Evolutionary conservation across 371 early-diverging fungal genomes (phyloP), one percentile per base, ranked within the genome.

Genomic region (Rhizopus stolonifer): DNA sequence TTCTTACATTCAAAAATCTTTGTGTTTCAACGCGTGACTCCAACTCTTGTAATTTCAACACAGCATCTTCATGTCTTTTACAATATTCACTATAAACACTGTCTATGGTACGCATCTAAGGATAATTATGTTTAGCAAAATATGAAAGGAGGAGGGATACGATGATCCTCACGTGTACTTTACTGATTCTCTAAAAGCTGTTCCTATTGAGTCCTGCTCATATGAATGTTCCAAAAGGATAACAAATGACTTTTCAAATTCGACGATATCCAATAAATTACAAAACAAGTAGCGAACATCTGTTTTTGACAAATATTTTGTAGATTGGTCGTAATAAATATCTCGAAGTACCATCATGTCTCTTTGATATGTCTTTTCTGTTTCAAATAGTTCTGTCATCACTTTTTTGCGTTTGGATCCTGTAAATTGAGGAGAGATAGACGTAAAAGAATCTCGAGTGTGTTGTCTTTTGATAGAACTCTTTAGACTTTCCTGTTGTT

Each of bases 51-150:
- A 88, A 60, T 55, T 77, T 76, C 1, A 64, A 63, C 25, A 86
- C 72, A 6, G 85, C 79, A 23, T 81, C 79, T 52, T 92, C 88
- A 52, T 88, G 86, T 46, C 82, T 72, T 64, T 87, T 88, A 66
- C 90, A 90, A 54, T 88, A 92, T 15, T 83, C 84, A n/a, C 79
- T 74, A 64, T 88, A 92, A 2, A 84, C 75, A 11, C 63, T 64
- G 26, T 86, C 84, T 15, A 90, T 79, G 7, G 62, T 56, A 8
- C 54, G 55, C 58, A 72, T 80, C 82, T 77, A 66, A 31, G n/a
- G n/a, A n/a, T n/a, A n/a, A n/a, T n/a, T n/a, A n/a, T n/a, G n/a
- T n/a, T n/a, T n/a, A n/a, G n/a, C n/a, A n/a, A 48, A 18, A 50
- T 3, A 25, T 18, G 25, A 19, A 15, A 15, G 31, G 24, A 29